Conservation (phyloP, 106 monocot genomes). For the Acorus gramineus region DNA sequence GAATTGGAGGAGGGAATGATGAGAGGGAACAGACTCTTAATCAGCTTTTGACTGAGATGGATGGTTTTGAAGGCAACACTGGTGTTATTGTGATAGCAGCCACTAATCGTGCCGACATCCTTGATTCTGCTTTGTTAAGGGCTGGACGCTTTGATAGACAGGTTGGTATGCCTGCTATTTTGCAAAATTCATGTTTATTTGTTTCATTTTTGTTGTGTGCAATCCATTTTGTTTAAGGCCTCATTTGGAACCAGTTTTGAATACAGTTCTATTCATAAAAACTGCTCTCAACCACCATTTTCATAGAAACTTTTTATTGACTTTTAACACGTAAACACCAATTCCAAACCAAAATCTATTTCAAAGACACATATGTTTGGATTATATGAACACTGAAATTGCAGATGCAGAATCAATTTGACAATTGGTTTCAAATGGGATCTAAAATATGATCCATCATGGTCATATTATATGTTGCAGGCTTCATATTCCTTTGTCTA, state of each 20-base stretch:
- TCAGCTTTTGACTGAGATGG: slow-evolving; percentile 95
- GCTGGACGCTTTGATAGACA: slow-evolving; percentile 98
- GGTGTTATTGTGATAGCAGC: slow-evolving; percentile 89
- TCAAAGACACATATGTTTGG: no score
- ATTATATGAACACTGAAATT: no score
- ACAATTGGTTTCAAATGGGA: no score
- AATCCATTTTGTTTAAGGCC: not conserved
- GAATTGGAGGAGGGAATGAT: slow-evolving; percentile 93
- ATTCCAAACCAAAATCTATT: no score
- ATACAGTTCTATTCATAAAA: no score
- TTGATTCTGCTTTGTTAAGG: slow-evolving; percentile 87
- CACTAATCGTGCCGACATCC: slow-evolving; percentile 88
- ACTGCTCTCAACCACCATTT: no score
- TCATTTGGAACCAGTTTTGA: not conserved
- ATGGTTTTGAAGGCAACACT: slow-evolving; percentile 94
- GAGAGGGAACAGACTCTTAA: slow-evolving; percentile 91
- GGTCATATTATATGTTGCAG: no score
- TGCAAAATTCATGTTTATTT: not conserved
- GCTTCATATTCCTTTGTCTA: no score
- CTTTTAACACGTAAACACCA: no score
- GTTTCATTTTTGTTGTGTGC: not conserved
- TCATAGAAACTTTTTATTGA: no score
- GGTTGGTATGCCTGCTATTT: slow-evolving; percentile 20
- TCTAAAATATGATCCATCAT: no score
- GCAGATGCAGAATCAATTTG: no score